Conservation (phyloP, 352 stramenopile species). For the Phytophthora colocasiae region DNA sequence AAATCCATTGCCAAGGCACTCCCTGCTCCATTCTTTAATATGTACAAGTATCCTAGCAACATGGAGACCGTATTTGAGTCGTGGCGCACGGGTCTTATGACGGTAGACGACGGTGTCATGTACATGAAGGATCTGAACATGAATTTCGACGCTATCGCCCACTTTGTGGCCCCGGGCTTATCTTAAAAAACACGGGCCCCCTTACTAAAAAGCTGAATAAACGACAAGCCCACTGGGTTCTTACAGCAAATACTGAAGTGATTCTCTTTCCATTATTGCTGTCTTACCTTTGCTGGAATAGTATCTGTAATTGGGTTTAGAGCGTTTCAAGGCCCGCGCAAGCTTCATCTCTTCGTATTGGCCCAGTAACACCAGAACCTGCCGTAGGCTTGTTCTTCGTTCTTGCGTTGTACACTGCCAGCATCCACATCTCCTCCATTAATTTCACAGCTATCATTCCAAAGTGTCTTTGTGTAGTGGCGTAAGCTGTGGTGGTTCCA, state of each 20-base stretch:
- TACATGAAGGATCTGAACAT: background rate
- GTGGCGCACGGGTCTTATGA: background rate
- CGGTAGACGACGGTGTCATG: background rate
- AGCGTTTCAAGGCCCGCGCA: background rate
- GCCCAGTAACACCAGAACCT: constrained; percentile 11
- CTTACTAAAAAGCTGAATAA: no score
- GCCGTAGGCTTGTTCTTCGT: background rate
- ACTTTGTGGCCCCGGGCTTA: background rate
- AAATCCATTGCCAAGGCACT: background rate
- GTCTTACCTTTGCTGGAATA: no score
- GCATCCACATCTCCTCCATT: background rate
- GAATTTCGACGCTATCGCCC: background rate
- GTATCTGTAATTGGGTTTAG: no score
- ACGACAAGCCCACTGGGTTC: no score
- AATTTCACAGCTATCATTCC: background rate
- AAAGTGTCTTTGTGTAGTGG: background rate
- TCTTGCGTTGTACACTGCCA: background rate
- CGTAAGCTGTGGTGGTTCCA: constrained; percentile 5
- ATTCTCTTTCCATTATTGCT: no score
- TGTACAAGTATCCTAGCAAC: background rate
- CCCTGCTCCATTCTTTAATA: no score
- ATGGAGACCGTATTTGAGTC: background rate
- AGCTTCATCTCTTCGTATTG: constrained; percentile 18
- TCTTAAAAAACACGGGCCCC: background rate
- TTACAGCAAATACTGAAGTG: no score